Evolutionary conservation across 257 asterid genomes (phyloP).

Genomic region (Nicotiana paniculata): DNA sequence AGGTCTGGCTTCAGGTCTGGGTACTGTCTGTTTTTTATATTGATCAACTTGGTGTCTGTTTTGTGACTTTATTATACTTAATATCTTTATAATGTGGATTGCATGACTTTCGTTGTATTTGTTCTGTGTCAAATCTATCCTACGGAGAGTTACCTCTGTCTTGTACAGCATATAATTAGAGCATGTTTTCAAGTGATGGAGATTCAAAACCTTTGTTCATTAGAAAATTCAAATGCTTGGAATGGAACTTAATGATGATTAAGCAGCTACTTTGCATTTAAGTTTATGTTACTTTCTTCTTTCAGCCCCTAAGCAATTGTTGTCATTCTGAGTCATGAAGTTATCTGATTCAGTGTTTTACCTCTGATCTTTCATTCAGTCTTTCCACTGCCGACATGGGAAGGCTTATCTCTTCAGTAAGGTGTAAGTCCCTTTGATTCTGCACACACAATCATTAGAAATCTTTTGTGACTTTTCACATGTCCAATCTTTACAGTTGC

Average conservation of each 20-base stretch:
- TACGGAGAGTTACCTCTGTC: background rate
- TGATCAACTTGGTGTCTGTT: background rate
- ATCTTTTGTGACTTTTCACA: slow-evolving; percentile 7
- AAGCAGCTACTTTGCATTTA: background rate
- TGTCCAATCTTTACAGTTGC: background rate
- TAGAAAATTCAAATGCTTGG: background rate
- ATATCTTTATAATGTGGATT: background rate
- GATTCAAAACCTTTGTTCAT: background rate
- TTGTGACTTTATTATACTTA: background rate
- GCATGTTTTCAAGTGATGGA: background rate
- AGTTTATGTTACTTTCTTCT: background rate
- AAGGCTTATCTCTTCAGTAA: slow-evolving; percentile 76
- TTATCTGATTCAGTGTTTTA: slow-evolving; percentile 11
- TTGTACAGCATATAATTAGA: background rate
- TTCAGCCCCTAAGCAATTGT: background rate
- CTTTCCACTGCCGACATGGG: slow-evolving; percentile 60
- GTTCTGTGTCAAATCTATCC: background rate
- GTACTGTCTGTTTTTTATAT: background rate
- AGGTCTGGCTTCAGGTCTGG: background rate
- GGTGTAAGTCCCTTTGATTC: slow-evolving; percentile 57
- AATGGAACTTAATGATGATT: background rate
- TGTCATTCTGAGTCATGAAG: background rate
- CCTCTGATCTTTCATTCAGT: slow-evolving; percentile 34
- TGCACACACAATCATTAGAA: slow-evolving; percentile 8
- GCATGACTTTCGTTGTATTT: background rate